Conservation (phyloP, 805 yeast species). For the Yarrowia sp. region DNA sequence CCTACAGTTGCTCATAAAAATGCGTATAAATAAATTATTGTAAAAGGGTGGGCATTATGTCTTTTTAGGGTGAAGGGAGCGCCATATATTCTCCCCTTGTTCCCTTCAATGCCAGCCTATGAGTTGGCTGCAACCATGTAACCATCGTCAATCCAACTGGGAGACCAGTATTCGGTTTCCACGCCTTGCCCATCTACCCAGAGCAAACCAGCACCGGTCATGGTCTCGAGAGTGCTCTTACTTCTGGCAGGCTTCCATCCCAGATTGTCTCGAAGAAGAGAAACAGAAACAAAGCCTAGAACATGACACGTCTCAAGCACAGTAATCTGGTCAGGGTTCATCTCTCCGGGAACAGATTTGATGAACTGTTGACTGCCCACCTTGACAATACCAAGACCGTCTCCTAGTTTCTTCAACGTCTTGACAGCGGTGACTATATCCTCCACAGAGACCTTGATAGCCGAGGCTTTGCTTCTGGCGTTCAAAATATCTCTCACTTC, state of each 20-base stretch:
- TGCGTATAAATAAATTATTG: not conserved
- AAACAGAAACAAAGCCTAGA: constrained; percentile 73
- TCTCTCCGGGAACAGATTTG: constrained; percentile 67
- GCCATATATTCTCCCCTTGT: too few relatives aligned
- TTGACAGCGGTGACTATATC: constrained; percentile 67
- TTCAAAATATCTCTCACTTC: constrained; percentile 55
- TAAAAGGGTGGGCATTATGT: too few relatives aligned
- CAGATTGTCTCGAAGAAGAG: constrained; percentile 73
- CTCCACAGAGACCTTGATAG: constrained; percentile 50
- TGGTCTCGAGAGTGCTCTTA: constrained; percentile 69
- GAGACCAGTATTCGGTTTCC: constrained; percentile 52
- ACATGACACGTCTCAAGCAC: constrained; percentile 79
- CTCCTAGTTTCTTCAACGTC: constrained; percentile 64
- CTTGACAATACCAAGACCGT: constrained; percentile 69
- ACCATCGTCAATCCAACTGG: constrained; percentile 48
- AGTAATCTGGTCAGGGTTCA: constrained; percentile 70
- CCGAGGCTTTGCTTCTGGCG: constrained; percentile 45
- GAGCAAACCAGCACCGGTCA: constrained; percentile 80
- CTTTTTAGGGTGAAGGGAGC: too few relatives aligned
- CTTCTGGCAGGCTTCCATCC: constrained; percentile 74
- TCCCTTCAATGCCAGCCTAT: not conserved
- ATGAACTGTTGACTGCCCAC: constrained; percentile 66
- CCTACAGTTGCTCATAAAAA: too few relatives aligned
- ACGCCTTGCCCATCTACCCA: constrained; percentile 72
- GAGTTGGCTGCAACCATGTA: constrained; percentile 45